These are phyloP conservation scores for Fusarium sp. DNA, from an alignment of 2,329 filamentous ascomycete genomes.

Conservation along the genomic window DNA sequence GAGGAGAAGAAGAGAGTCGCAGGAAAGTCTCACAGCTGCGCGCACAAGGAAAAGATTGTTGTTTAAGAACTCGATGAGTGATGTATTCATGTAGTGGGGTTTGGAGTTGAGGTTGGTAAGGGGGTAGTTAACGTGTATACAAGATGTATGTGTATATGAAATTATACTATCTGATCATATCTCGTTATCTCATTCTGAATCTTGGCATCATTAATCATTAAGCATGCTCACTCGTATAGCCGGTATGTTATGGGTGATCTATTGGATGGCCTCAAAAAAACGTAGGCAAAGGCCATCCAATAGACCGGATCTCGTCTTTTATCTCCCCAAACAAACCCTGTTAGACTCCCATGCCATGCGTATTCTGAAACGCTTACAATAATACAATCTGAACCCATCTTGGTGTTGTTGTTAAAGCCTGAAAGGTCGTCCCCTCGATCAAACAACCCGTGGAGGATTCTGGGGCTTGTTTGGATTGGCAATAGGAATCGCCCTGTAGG, in stretches of 20 bases:
- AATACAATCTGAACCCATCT: neutral
- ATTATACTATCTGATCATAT: neutral
- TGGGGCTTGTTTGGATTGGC: conserved; percentile 44
- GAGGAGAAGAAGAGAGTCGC: conserved; percentile 39
- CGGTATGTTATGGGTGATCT: neutral
- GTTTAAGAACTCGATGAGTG: conserved; percentile 13
- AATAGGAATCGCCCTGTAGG: conserved; percentile 50
- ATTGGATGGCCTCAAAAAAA: neutral
- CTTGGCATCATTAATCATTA: conserved; percentile 6
- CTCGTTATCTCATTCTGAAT: neutral
- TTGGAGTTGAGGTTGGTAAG: conserved; percentile 6
- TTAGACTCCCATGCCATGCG: neutral
- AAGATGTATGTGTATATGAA: neutral
- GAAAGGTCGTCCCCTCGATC: neutral
- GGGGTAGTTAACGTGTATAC: neutral
- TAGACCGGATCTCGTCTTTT: neutral
- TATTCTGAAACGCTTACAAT: neutral
- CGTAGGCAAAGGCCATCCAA: neutral
- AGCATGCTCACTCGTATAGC: neutral
- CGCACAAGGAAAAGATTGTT: conserved; percentile 40
- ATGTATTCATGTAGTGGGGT: neutral
- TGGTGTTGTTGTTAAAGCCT: neutral
- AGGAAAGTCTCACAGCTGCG: conserved; percentile 47
- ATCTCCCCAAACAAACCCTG: neutral
- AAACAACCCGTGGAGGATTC: conserved; percentile 18